Conservation (phyloP, 208 protist genomes). For the Wallacemonas rigidus region DNA sequence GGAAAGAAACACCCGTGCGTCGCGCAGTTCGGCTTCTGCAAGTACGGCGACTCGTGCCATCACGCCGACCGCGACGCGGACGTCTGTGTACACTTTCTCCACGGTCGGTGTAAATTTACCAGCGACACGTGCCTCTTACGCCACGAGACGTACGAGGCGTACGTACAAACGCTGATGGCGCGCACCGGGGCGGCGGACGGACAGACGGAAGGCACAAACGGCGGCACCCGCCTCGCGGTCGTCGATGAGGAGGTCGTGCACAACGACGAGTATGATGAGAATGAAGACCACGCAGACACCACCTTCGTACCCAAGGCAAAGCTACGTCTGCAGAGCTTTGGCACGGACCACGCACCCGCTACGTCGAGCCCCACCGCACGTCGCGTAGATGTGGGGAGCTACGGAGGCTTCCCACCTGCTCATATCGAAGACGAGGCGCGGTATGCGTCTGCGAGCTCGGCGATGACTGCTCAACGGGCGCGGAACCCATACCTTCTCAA, state of each 20-base stretch:
- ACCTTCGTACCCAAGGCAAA: background rate
- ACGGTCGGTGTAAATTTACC: slow-evolving; percentile 46
- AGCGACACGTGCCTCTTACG: slow-evolving; percentile 52
- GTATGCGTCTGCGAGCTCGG: too few relatives aligned
- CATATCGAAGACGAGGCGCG: background rate
- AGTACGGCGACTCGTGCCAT: slow-evolving; percentile 59
- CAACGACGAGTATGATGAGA: background rate
- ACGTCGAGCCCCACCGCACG: background rate
- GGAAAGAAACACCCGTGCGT: slow-evolving; percentile 68
- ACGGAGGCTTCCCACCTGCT: background rate
- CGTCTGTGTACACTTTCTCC: slow-evolving; percentile 74
- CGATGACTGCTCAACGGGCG: background rate
- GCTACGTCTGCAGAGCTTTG: slow-evolving; percentile 2
- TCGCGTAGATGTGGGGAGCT: too few relatives aligned
- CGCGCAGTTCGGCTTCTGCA: slow-evolving; percentile 71
- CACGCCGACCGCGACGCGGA: slow-evolving; percentile 64
- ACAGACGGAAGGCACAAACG: background rate
- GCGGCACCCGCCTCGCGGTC: background rate
- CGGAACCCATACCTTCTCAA: slow-evolving; percentile 12
- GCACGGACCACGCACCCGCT: background rate
- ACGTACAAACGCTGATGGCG: slow-evolving; percentile 23
- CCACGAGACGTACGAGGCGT: slow-evolving; percentile 64
- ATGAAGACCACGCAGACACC: too few relatives aligned
- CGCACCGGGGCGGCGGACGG: background rate
- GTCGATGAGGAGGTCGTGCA: background rate